Conservation (phyloP, 257 asterid genomes). For the Solanum virginianum region DNA sequence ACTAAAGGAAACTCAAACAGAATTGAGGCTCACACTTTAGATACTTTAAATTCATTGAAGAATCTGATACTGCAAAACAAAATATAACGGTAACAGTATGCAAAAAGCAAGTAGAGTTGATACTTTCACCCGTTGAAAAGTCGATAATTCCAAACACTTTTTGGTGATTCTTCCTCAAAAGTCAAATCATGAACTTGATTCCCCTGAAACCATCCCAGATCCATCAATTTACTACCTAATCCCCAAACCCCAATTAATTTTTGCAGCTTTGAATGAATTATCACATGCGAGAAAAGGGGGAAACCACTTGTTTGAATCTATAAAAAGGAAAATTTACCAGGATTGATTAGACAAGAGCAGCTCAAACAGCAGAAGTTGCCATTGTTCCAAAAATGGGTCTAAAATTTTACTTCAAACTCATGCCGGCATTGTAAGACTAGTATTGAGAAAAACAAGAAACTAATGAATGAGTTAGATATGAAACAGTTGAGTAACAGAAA, state of each 20-base stretch:
- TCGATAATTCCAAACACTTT: not conserved
- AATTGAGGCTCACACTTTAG: not conserved
- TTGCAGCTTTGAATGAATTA: not conserved
- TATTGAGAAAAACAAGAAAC: not conserved
- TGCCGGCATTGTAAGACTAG: not conserved
- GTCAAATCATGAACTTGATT: not conserved
- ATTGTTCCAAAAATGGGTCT: not conserved
- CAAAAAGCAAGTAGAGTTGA: not conserved
- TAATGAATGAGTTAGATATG: not conserved
- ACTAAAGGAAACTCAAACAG: not conserved
- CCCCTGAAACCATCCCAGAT: not conserved
- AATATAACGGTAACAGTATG: conserved; percentile 1
- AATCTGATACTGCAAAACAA: conserved; percentile 2
- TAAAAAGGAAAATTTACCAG: not conserved
- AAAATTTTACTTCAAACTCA: not conserved
- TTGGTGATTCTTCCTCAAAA: not conserved
- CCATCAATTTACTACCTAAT: not conserved
- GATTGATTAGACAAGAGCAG: not conserved
- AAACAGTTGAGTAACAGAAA: not conserved
- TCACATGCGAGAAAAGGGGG: not conserved
- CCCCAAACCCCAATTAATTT: not conserved
- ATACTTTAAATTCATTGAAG: not conserved
- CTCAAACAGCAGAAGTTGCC: not conserved
- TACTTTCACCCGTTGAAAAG: conserved; percentile 6
- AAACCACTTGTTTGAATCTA: not conserved